These are phyloP conservation scores for Suillus lakei DNA, from an alignment of 768 basidiomycete genomes.

Conservation along the genomic window DNA sequence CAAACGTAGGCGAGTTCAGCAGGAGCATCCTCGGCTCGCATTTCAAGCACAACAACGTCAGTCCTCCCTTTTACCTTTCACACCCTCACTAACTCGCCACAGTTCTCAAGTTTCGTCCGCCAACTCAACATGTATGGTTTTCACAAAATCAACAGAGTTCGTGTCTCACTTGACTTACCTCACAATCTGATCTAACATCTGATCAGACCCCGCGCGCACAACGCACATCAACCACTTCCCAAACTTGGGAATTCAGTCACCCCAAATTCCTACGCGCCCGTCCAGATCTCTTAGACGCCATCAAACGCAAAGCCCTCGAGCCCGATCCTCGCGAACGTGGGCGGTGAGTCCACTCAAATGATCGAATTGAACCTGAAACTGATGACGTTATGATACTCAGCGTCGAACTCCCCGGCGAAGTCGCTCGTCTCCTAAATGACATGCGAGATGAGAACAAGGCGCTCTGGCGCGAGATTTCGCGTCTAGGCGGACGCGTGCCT, in stretches of 20 bases:
- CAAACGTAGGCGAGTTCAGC: constrained; percentile 86
- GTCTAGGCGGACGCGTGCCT: constrained; percentile 28
- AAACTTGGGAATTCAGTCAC: constrained; percentile 91
- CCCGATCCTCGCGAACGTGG: constrained; percentile 62
- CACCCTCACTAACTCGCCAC: too few relatives aligned
- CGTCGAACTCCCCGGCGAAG: constrained; percentile 83
- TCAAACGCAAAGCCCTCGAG: constrained; percentile 85
- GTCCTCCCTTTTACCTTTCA: constrained; percentile 27
- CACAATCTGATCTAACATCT: background rate
- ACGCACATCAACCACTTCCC: constrained; percentile 77
- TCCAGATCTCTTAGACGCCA: constrained; percentile 81
- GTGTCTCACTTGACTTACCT: constrained; percentile 24
- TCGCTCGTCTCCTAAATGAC: constrained; percentile 52
- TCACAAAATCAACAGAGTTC: constrained; percentile 88
- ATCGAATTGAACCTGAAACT: too few relatives aligned
- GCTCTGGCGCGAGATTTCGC: constrained; percentile 47
- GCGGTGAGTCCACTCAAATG: constrained; percentile 22
- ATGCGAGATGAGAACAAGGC: constrained; percentile 77
- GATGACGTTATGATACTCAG: constrained; percentile 55
- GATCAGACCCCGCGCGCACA: constrained; percentile 79
- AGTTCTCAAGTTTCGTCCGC: constrained; percentile 95
- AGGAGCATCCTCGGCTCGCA: constrained; percentile 83
- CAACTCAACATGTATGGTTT: constrained; percentile 98
- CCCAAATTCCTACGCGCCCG: constrained; percentile 83
- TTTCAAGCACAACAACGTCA: constrained; percentile 89